Evolutionary conservation across 2,329 filamentous ascomycete genomes (phyloP).

Genomic region (Botrytis hyacinthi): DNA sequence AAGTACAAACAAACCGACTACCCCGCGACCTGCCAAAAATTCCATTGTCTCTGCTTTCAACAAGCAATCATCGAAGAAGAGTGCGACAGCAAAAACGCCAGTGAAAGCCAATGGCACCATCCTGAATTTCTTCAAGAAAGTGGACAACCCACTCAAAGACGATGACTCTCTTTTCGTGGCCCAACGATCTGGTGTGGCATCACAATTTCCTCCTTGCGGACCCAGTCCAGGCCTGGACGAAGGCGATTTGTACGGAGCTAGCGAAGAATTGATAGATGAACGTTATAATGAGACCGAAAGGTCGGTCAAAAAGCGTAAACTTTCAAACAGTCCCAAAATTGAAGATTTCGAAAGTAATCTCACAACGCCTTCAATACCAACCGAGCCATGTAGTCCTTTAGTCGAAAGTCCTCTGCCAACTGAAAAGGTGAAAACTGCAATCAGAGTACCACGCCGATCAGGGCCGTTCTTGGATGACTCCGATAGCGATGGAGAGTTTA

Average conservation of each 20-base stretch:
- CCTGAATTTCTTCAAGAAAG: constrained; percentile 72
- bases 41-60: constrained; percentile 28
- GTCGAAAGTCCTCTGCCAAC: neutral
- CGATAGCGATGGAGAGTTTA: constrained; percentile 49
- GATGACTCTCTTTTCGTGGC: constrained; percentile 54
- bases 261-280: constrained; percentile 22
- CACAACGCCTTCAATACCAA: constrained; percentile 4
- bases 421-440: neutral
- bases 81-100: constrained; percentile 27
- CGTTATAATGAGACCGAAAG: constrained; percentile 44
- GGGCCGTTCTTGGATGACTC: constrained; percentile 73
- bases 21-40: constrained; percentile 34
- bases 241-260: constrained; percentile 31
- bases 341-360: constrained; percentile 15
- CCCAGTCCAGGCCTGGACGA: constrained; percentile 28
- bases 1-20: constrained; percentile 35
- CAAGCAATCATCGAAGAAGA: constrained; percentile 30
- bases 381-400: constrained; percentile 1
- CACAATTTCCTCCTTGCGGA: neutral
- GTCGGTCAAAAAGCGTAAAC: constrained; percentile 46
- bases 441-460: constrained; percentile 38
- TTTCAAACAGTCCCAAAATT: constrained; percentile 26
- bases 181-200: constrained; percentile 32
- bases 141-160: constrained; percentile 49
- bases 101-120: constrained; percentile 60